These are phyloP conservation scores for Solanum sitiens DNA, from an alignment of 257 asterid genomes.

Conservation along the genomic window DNA sequence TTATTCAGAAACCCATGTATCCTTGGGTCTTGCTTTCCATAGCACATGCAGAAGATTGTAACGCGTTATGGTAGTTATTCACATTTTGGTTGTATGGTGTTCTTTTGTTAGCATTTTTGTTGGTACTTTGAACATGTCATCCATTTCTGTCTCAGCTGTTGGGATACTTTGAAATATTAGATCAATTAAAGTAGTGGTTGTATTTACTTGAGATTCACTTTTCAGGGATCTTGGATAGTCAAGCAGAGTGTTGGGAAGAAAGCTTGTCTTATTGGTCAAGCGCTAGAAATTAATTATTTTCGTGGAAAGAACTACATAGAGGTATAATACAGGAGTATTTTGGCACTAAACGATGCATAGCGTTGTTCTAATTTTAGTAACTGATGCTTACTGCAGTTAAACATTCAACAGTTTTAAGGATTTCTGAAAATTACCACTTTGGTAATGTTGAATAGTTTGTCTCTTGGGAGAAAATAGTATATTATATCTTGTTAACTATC, in stretches of 20 bases:
- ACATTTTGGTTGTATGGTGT: not conserved
- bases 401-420: not conserved
- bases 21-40: not conserved
- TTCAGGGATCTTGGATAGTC: slow-evolving; percentile 96
- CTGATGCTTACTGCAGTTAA: not conserved
- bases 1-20: not conserved
- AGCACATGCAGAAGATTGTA: not conserved
- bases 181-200: not conserved
- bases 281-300: slow-evolving; percentile 67
- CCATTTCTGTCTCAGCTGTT: not conserved
- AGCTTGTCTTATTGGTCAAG: slow-evolving; percentile 84
- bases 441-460: not conserved
- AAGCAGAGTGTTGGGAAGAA: slow-evolving; percentile 93
- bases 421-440: not conserved
- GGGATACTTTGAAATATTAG: not conserved
- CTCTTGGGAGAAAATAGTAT: not conserved
- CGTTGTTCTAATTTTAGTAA: not conserved
- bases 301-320: slow-evolving; percentile 91
- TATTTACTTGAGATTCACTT: not conserved
- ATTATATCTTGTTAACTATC: not conserved
- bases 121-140: not conserved
- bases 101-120: not conserved
- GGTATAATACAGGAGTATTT: slow-evolving; percentile 23
- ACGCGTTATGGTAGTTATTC: not conserved
- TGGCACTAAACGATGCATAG: not conserved